phyloP scores from a whole-genome alignment of 2,329 filamentous ascomycete species.

The Fusarium incarnatum region DNA sequence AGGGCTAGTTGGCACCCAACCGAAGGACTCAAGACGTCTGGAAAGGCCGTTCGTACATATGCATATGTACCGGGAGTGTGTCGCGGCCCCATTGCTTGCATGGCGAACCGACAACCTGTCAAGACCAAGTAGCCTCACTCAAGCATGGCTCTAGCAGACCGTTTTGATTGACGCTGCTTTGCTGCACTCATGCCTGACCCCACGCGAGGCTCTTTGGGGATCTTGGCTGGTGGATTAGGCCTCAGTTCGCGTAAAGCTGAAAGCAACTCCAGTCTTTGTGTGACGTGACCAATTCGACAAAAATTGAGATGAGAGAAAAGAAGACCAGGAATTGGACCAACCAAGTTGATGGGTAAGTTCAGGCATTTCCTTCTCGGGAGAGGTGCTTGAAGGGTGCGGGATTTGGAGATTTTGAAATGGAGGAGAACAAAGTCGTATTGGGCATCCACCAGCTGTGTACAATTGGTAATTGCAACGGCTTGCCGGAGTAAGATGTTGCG shows the following conservation, averaged over 20 bases:
- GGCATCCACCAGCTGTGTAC: conserved; percentile 1
- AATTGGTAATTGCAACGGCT: conserved; percentile 22
- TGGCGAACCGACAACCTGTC: conserved; percentile 47
- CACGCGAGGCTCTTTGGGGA: conserved; percentile 37
- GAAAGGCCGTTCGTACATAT: conserved; percentile 35
- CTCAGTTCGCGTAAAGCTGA: conserved; percentile 34
- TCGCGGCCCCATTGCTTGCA: conserved; percentile 47
- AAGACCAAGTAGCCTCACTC: conserved; percentile 44
- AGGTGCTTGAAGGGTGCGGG: conserved; percentile 29
- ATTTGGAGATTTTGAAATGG: conserved; percentile 22
- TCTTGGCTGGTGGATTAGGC: conserved; percentile 38
- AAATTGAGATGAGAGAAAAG: conserved; percentile 32
- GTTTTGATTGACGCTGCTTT: conserved; percentile 17
- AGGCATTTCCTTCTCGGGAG: conserved; percentile 30
- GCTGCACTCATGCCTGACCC: conserved; percentile 49
- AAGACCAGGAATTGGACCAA: conserved; percentile 13
- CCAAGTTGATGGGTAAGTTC: conserved; percentile 11
- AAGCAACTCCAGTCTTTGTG: conserved; percentile 20
- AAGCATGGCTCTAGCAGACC: conserved; percentile 22
- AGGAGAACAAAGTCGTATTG: conserved; percentile 29
- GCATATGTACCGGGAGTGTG: conserved; percentile 26
- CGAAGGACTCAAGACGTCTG: conserved; percentile 21
- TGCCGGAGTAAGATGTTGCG: conserved; percentile 1
- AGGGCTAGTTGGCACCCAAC: conserved; percentile 21
- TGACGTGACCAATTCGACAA: conserved; percentile 28